Evolutionary conservation across 1,284 basidiomycete genomes (phyloP).

Genomic region (Trametes hirsuta): DNA sequence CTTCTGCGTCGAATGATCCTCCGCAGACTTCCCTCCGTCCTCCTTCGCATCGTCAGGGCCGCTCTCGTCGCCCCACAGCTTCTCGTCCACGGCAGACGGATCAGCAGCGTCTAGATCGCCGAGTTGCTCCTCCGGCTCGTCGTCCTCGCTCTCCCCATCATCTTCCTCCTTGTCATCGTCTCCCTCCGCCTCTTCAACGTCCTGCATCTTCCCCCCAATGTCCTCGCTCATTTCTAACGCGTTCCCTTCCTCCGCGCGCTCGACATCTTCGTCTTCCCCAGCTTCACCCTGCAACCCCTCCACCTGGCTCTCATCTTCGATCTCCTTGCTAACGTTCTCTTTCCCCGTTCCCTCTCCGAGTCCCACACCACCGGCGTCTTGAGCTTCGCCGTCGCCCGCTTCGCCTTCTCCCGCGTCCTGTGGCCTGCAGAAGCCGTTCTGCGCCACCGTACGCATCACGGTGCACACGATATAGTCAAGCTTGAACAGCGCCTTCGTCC

Average conservation of each 20-base stretch:
- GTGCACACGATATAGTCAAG: conserved; percentile 80
- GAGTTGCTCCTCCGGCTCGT: conserved; percentile 79
- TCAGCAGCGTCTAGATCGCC: conserved; percentile 89
- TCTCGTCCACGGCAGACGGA: conserved; percentile 90
- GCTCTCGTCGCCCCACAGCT: conserved; percentile 91
- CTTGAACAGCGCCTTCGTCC: conserved; percentile 86
- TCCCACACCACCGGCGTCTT: conserved; percentile 76
- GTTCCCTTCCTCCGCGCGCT: conserved; percentile 65
- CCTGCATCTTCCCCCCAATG: conserved; percentile 83
- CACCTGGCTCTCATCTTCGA: conserved; percentile 94
- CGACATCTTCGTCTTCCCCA: conserved; percentile 54
- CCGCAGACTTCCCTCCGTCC: conserved; percentile 54
- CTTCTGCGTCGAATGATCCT: conserved; percentile 54
- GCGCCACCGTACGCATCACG: conserved; percentile 74
- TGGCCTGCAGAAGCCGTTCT: conserved; percentile 93
- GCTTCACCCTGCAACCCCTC: conserved; percentile 88
- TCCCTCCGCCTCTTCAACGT: conserved; percentile 65
- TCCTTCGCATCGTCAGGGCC: conserved; percentile 53
- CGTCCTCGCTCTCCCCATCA: conserved; percentile 56
- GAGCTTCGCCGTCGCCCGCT: conserved; percentile 54
- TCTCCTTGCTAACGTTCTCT: conserved; percentile 90
- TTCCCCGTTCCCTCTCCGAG: conserved; percentile 85
- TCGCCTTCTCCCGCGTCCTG: conserved; percentile 58
- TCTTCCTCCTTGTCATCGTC: conserved; percentile 58
- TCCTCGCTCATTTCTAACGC: conserved; percentile 79